Percentiles rank a stretch among this genome's conserved stretches.
Evolutionary conservation across 1,139 yeast genomes (phyloP).

Genomic region (Geotrichum citri-aurantii): DNA sequence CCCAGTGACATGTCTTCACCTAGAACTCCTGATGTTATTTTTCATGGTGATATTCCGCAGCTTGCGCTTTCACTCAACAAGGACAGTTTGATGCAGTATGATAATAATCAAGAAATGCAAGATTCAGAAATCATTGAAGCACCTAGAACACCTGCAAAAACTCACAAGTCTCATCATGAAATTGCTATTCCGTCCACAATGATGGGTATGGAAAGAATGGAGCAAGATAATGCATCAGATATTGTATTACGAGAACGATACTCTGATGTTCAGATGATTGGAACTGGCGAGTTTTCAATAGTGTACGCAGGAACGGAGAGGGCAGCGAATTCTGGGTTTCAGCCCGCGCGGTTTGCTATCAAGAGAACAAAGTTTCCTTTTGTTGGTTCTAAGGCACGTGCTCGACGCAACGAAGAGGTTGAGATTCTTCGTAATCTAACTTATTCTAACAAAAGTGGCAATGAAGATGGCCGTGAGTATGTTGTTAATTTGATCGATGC

Average conservation of each 20-base stretch:
- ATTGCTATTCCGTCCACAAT: constrained; percentile 14
- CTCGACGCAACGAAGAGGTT: constrained; percentile 52
- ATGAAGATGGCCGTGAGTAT: constrained; percentile 72
- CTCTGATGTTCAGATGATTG: constrained; percentile 58
- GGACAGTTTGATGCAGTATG: constrained; percentile 7
- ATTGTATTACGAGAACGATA: constrained; percentile 59
- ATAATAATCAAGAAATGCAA: constrained; percentile 11
- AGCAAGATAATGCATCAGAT: constrained; percentile 36
- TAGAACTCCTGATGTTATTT: constrained; percentile 24
- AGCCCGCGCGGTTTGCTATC: constrained; percentile 55
- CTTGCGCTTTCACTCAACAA: constrained; percentile 1
- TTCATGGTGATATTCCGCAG: constrained; percentile 17
- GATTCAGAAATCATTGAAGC: constrained; percentile 18
- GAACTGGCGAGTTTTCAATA: constrained; percentile 82
- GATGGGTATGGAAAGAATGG: constrained; percentile 11
- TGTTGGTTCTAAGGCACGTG: constrained; percentile 47
- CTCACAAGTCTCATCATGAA: constrained; percentile 27
- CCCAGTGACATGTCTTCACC: constrained; percentile 26
- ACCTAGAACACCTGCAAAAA: constrained; percentile 30
- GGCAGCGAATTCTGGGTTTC: constrained; percentile 16
- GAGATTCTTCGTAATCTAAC: constrained; percentile 45
- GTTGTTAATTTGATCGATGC: constrained; percentile 75
- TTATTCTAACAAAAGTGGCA: constrained; percentile 27
- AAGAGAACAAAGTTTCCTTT: constrained; percentile 66
- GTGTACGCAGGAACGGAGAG: constrained; percentile 71